These are phyloP conservation scores for Cytospora schulzeri DNA, from an alignment of 2,329 filamentous ascomycete genomes.

Conservation along the genomic window DNA sequence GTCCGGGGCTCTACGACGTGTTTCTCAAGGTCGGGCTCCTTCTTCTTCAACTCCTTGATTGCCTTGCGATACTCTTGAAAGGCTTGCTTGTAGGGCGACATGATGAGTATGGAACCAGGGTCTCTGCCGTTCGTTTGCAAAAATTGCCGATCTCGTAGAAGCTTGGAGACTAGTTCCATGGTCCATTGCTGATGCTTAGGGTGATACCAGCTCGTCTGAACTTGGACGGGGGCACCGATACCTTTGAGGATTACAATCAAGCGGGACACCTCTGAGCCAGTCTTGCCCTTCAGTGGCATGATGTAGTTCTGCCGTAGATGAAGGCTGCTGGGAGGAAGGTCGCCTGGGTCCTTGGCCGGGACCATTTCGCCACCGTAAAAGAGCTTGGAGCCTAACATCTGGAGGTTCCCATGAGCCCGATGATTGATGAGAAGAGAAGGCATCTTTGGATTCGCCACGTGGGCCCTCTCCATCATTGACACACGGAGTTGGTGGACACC, in stretches of 20 bases:
- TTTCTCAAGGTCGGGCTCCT: constrained; percentile 33
- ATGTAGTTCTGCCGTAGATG: constrained; percentile 4
- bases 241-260: neutral
- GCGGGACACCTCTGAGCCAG: neutral
- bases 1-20: constrained; percentile 45
- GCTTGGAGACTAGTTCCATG: neutral
- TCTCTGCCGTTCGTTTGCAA: constrained; percentile 32
- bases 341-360: neutral
- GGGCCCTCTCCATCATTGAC: constrained; percentile 8
- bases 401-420: neutral
- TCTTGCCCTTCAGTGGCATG: neutral
- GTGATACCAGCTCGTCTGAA: constrained; percentile 1
- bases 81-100: constrained; percentile 47
- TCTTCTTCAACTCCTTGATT: constrained; percentile 32
- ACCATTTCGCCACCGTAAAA: constrained; percentile 2
- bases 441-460: neutral
- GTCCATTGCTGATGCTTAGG: neutral
- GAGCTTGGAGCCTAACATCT: neutral
- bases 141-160: constrained; percentile 35
- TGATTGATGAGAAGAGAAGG: constrained; percentile 4
- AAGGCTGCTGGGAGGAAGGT: neutral
- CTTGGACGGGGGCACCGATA: neutral
- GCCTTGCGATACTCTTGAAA: constrained; percentile 39
- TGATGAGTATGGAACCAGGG: constrained; percentile 45
- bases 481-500: neutral